Base-by-base conservation (phyloP, 352 stramenopile genomes). In the Globisporangium acanthophoron region DNA sequence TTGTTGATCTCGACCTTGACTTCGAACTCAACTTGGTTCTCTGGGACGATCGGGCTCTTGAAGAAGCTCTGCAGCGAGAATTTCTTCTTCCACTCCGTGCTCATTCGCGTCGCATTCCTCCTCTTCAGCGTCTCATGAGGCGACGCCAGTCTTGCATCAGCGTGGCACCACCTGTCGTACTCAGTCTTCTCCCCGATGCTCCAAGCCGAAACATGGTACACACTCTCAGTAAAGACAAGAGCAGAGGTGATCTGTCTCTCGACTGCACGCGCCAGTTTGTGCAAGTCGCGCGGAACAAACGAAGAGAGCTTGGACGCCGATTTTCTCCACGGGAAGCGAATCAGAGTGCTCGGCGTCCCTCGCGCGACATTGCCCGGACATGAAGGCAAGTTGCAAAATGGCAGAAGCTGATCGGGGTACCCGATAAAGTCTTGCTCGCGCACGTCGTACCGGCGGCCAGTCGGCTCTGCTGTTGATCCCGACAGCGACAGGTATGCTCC, bases 61-160 rank as follows among this genome's bases (percentile, higher is more conserved):
- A 92, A 92, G 59, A 92, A 88, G 56, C 77, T 88, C 29, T 88
- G 80, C 8, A 92, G 65, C 1, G 65, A 85, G 37, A 88, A 90
- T 49, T 87, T 88, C 43, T 86, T 88, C 61, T 86, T 87, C 83
- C 83, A 92, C 35, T 92, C 80, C 27, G 70, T 68, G 53, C 79
- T 88, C 50, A 66, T 60, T 0, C 69, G 68, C 13, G 78, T 86
- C 46, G 59, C 61, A 27, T 75, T 86, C 5, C 76, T 70, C 37
- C 67, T 66, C 8, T 60, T 67, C n/a, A 92, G 56, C 2, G 76
- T 84, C 12, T 58, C 52, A 5, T 73, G 63, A 13, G 68, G 65
- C n/a, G 59, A 47, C 20, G 79, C 65, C 1, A 92, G 48, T 13
- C 58, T 51, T 3, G 70, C 78, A 37, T 88, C 76, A 7, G 76